Evolutionary conservation across 208 protist genomes (phyloP), one percentile per base, ranked within the genome.

Genomic region (Wallacemonas rigidus): DNA sequence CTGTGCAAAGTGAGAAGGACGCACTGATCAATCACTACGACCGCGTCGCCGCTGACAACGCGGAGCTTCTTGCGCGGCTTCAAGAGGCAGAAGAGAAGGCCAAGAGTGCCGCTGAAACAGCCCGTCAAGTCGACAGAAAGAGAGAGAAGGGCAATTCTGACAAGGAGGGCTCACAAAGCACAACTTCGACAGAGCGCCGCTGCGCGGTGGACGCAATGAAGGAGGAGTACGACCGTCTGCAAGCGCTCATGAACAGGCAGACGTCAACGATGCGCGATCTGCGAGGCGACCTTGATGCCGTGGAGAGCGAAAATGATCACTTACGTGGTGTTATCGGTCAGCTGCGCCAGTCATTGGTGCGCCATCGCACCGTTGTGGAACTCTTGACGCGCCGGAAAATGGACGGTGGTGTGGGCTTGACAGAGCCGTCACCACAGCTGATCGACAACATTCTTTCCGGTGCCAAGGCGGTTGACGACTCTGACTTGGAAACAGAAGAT

Each of bases 301-400:
- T 48, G 5, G 75, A 82, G 61, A 65, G 50, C 15, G 78, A 86
- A 50, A 71, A 69, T 50, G 61, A 76, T 39, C 43, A 70, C 38
- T 74, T 87, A 17, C 69, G 79, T 1, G 45, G 64, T 2, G 86
- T 82, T 4, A 72, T 90, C 41, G 62, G 72, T 39, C 79, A 80
- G 43, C 72, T 90, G 63, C 78, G 85, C 15, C 72, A 79, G 2
- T 72, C 75, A 8, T 39, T 90, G 8, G 55, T 75, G 51, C 78
- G 81, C 1, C 85, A 90, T 76, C 81, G 85, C 58, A 79, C 76
- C 38, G 85, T 84, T 3, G 79, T 90, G 36, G 81, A 90, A 36
- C 36, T 90, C 11, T 75, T 88, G 4, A 76, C 75, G 39, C 79
- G 80, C 7, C 56, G 65, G 4, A 63, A 60, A 17, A 63, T 9